Conservation (phyloP, 164 flowering plant genomes). For the Annona squamosa region DNA sequence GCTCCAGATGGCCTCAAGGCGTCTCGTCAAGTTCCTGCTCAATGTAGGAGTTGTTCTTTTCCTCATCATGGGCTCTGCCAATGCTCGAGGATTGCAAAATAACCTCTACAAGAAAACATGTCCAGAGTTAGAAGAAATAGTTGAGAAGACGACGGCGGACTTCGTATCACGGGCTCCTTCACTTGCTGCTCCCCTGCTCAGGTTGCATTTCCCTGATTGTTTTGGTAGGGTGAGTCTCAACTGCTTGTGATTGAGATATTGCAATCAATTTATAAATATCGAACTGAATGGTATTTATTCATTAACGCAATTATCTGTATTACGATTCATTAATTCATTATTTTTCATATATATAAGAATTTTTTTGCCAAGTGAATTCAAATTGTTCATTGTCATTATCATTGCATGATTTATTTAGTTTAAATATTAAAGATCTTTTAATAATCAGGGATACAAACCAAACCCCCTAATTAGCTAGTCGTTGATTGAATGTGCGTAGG, state of each 20-base stretch:
- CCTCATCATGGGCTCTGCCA: conserved; percentile 1
- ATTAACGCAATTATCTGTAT: no score
- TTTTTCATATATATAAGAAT: no score
- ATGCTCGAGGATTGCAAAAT: conserved; percentile 15
- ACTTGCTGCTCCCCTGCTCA: conserved; percentile 27
- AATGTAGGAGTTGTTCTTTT: conserved; percentile 10
- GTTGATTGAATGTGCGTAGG: conserved; percentile 27
- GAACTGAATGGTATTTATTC: background rate
- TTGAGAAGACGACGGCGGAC: conserved; percentile 4
- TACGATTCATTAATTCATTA: no score
- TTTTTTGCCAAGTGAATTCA: no score
- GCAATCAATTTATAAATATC: no score
- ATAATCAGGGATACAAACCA: no score
- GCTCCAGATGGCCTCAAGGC: conserved; percentile 6
- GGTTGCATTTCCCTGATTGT: conserved; percentile 47
- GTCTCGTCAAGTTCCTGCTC: conserved; percentile 13
- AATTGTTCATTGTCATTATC: no score
- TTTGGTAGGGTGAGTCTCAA: conserved; percentile 35
- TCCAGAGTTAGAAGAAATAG: conserved; percentile 25
- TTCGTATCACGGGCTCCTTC: conserved; percentile 18
- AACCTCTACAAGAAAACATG: conserved; percentile 29
- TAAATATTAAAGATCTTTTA: no score
- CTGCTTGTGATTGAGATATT: no score
- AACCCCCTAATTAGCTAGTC: background rate
- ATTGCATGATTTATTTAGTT: no score